Evolutionary conservation across 257 asterid genomes (phyloP).

Genomic region (Scutellaria galericulata): DNA sequence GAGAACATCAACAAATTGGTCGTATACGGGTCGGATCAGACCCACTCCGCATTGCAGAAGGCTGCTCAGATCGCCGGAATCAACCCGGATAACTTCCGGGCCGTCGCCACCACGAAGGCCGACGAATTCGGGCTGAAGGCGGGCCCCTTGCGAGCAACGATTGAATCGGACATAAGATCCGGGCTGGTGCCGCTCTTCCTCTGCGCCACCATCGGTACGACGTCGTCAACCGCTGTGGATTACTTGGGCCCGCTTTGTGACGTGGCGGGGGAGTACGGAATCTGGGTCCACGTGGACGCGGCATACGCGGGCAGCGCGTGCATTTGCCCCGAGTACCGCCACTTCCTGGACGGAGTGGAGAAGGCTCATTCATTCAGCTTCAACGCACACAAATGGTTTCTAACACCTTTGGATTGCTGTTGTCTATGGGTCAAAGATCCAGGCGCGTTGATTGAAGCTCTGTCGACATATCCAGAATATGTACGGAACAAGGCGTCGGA

Average conservation of each 20-base stretch:
- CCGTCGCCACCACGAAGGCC: conserved; percentile 49
- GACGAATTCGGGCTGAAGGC: conserved; percentile 48
- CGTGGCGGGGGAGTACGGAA: conserved; percentile 50
- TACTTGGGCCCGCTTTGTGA: conserved; percentile 52
- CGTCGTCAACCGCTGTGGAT: conserved; percentile 74
- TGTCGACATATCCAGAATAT: conserved; percentile 67
- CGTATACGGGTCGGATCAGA: conserved; percentile 77
- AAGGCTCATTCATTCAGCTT: conserved; percentile 73
- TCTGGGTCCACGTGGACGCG: conserved; percentile 85
- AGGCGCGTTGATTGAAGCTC: conserved; percentile 52
- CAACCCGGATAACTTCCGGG: conserved; percentile 55
- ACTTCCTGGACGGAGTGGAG: conserved; percentile 70
- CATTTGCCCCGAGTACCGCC: conserved; percentile 72
- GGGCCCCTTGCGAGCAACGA: conserved; percentile 43
- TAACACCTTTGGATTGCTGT: conserved; percentile 73
- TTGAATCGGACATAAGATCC: conserved; percentile 48
- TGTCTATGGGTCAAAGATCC: conserved; percentile 87
- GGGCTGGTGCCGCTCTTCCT: conserved; percentile 65
- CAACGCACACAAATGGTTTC: conserved; percentile 82
- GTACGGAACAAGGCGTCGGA: conserved; percentile 71
- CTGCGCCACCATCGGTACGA: conserved; percentile 75
- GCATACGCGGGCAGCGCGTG: conserved; percentile 83
- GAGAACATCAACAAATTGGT: conserved; percentile 58
- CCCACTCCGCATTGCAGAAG: conserved; percentile 69
- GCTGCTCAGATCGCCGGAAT: conserved; percentile 75